phyloP scores from a whole-genome alignment of 208 protist genomes.

The Blastocrithidia nonstop region DNA sequence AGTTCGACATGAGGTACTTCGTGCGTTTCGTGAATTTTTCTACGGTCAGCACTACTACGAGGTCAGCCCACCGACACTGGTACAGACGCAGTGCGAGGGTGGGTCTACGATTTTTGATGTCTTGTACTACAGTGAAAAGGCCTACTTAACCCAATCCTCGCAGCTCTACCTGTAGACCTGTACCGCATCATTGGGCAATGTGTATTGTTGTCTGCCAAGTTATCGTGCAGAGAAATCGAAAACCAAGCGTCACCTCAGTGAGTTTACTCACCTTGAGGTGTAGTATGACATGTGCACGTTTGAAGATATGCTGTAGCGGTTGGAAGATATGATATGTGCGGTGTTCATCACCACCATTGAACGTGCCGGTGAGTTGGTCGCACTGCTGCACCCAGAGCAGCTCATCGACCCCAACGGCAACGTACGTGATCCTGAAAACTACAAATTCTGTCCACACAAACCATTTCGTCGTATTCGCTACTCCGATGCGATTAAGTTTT shows the following conservation, averaged over 20 bases:
- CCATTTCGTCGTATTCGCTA: constrained; percentile 95
- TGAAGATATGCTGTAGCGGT: constrained; percentile 85
- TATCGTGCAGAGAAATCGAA: constrained; percentile 97
- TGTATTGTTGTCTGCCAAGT: constrained; percentile 92
- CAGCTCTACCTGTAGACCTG: constrained; percentile 98
- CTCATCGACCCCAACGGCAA: constrained; percentile 42
- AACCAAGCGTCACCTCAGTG: constrained; percentile 95
- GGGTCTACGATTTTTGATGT: constrained; percentile 97
- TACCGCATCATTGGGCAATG: constrained; percentile 89
- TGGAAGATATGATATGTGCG: constrained; percentile 92
- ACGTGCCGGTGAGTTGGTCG: constrained; percentile 59
- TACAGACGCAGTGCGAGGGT: constrained; percentile 97
- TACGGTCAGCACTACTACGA: constrained; percentile 83
- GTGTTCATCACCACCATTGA: constrained; percentile 74
- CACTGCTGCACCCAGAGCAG: constrained; percentile 84
- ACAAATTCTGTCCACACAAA: constrained; percentile 82
- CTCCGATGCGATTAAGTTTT: constrained; percentile 93
- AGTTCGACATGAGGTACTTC: constrained; percentile 79
- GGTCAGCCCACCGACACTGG: constrained; percentile 95
- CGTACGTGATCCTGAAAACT: constrained; percentile 49
- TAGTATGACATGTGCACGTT: constrained; percentile 96
- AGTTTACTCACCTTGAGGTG: constrained; percentile 97
- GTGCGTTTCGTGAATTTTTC: constrained; percentile 94
- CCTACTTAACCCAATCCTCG: constrained; percentile 97
- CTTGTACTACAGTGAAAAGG: constrained; percentile 94